Evolutionary conservation across 2,329 filamentous ascomycete species (phyloP), one percentile per base, ranked within the genome.

Genomic region (Sphaceloma murrayae): DNA sequence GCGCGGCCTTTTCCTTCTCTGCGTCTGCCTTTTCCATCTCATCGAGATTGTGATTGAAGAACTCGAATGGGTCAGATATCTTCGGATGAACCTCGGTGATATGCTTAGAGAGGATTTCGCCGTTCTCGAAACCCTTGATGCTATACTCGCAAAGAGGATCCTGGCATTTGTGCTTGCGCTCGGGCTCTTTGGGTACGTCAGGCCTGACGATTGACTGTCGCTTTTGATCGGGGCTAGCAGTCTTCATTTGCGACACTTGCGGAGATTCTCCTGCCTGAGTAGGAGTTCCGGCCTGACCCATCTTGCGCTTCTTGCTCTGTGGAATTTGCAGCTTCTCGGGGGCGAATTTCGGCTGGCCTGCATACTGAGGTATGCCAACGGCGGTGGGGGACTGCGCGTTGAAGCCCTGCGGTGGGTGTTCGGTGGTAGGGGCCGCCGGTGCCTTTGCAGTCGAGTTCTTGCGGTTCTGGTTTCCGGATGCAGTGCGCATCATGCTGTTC

Each of bases 241-340:
- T 53, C 49, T 67, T 68, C 32, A 53, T 56, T 24, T 53, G 51
- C 3, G 34, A 21, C 21, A 66, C 51, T 34, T 58, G 60, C 17
- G 67, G 67, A 38, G 67, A 69, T 16, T 51, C 52, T 4, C 47
- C 53, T 3, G 50, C 50, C 34, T 56, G 53, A 8, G 51, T 56
- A n/a, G 53, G 58, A 11, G 62, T 68, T 22, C 55, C 59, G 4
- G 54, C 43, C 17, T 56, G 55, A 11, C 63, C 64, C 24, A 64
- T 58, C 62, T 74, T 77, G 43, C 68, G 66, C 53, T 68, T 73
- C 63, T 78, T 80, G 46, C 66, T 64, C 2, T 70, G 66, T 13
- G 75, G 76, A 17, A 79, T 59, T 34, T 75, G 72, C 34, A 80
- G 65, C 50, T 77, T 73, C 40, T 74, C 71, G 8, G 69, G 67